Conservation (phyloP, 108 stramenopile genomes). For the Mayamaea pseudoterrestris region DNA sequence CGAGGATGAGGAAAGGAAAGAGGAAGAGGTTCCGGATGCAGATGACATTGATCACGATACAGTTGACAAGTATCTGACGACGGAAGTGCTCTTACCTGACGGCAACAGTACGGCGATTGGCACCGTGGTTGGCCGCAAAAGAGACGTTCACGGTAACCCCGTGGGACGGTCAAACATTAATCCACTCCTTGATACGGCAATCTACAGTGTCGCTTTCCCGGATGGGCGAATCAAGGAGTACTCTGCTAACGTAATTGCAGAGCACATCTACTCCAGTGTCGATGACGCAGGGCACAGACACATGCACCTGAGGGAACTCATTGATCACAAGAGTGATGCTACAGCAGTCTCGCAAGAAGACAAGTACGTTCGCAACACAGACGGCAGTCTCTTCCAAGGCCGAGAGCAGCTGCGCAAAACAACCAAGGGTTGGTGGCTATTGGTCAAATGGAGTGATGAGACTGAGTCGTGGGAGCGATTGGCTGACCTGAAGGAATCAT, state of each 20-base stretch:
- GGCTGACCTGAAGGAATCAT: slow-evolving; percentile 30
- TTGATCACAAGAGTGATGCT: slow-evolving; percentile 11
- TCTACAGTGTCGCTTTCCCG: slow-evolving; percentile 29
- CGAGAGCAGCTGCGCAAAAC: slow-evolving; percentile 11
- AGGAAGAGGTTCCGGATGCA: slow-evolving; percentile 1
- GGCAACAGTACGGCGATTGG: slow-evolving; percentile 9
- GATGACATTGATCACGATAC: slow-evolving; percentile 11
- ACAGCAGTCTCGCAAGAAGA: slow-evolving; percentile 3
- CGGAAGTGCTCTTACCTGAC: slow-evolving; percentile 13
- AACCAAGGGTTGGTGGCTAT: slow-evolving; percentile 35
- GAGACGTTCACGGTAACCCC: slow-evolving; percentile 14
- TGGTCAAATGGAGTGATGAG: slow-evolving; percentile 29
- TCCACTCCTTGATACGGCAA: slow-evolving; percentile 8
- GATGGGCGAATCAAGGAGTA: slow-evolving; percentile 33
- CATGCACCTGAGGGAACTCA: slow-evolving; percentile 6
- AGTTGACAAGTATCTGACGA: slow-evolving; percentile 6
- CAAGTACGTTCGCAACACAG: background rate
- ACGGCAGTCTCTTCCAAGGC: background rate
- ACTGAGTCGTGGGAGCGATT: slow-evolving; percentile 17
- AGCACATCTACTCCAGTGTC: slow-evolving; percentile 21
- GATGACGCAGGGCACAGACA: slow-evolving; percentile 19
- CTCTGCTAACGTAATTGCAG: slow-evolving; percentile 42
- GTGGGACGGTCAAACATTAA: background rate
- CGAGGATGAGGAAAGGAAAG: slow-evolving; percentile 3
- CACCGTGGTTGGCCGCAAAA: slow-evolving; percentile 17